phyloP scores from a whole-genome alignment of 164 flowering plant genomes.

The Magnolia kwangsiensis region DNA sequence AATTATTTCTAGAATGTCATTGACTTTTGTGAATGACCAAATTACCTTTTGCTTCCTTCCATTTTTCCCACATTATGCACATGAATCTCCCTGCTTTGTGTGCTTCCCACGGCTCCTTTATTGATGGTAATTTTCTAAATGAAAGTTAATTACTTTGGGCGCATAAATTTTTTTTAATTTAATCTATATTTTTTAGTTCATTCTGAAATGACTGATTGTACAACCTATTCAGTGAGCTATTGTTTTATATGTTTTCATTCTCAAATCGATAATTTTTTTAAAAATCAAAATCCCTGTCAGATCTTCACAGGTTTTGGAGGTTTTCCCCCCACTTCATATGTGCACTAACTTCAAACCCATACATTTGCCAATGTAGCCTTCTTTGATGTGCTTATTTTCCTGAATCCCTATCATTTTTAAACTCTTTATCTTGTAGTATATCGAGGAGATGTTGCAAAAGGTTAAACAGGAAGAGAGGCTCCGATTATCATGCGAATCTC shows the following conservation, averaged over 20 bases:
- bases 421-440: slow-evolving; percentile 27
- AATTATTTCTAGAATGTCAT: too few species aligned
- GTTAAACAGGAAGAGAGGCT: slow-evolving; percentile 44
- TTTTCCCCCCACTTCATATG: too few species aligned
- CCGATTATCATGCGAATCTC: slow-evolving; percentile 31
- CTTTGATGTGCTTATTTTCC: slow-evolving; percentile 1
- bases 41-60: not conserved
- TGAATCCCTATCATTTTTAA: slow-evolving; percentile 8
- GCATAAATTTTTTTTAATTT: too few species aligned
- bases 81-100: not conserved
- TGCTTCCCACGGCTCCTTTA: not conserved
- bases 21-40: too few species aligned
- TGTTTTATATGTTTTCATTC: not conserved
- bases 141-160: not conserved
- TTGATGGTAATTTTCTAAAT: not conserved
- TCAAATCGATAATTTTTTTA: not conserved
- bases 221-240: not conserved
- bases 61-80: not conserved
- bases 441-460: slow-evolving; percentile 46
- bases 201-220: not conserved
- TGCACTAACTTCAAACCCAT: not conserved
- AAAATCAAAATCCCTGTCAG: too few species aligned
- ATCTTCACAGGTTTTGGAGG: too few species aligned
- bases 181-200: too few species aligned
- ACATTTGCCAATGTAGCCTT: not conserved